phyloP scores from a whole-genome alignment of 352 stramenopile species.

The Pythium grandisporangium region DNA sequence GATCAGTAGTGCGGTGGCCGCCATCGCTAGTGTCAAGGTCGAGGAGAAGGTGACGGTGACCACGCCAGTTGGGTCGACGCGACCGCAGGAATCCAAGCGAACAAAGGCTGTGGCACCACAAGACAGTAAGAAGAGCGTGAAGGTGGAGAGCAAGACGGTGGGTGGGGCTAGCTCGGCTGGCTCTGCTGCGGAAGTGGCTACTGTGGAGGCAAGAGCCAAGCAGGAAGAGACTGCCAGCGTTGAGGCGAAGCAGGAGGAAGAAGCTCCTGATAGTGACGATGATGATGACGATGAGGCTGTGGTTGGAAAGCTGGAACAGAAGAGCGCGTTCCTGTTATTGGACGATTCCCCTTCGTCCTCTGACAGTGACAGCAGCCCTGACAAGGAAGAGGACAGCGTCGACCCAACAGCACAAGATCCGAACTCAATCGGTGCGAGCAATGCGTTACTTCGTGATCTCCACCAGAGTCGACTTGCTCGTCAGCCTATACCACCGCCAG shows the following conservation, averaged over 20 bases:
- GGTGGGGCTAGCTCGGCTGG: too few species aligned
- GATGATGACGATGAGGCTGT: slow-evolving; percentile 12
- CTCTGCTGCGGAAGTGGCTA: too few species aligned
- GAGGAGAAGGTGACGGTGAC: too few species aligned
- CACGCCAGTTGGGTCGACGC: too few species aligned
- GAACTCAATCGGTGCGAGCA: slow-evolving; percentile 15
- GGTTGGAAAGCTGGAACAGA: slow-evolving; percentile 10
- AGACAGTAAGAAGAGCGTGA: slow-evolving; percentile 8
- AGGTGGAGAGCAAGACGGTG: slow-evolving; percentile 4
- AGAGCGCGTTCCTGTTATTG: too few species aligned
- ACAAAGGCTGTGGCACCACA: too few species aligned
- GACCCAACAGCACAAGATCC: neutral
- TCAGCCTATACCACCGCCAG: slow-evolving; percentile 13
- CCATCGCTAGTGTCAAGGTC: too few species aligned
- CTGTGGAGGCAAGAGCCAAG: neutral
- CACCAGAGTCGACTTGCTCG: slow-evolving; percentile 50
- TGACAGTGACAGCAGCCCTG: slow-evolving; percentile 15
- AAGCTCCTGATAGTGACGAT: slow-evolving; percentile 5
- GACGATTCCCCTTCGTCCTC: slow-evolving; percentile 7
- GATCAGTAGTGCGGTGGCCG: too few species aligned
- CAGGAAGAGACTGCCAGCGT: neutral
- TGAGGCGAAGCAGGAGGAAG: neutral
- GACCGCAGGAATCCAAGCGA: too few species aligned
- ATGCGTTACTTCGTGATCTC: slow-evolving; percentile 47
- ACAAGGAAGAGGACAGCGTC: slow-evolving; percentile 6